phyloP scores from a whole-genome alignment of 345 rosid species.

The Acer saccharum region DNA sequence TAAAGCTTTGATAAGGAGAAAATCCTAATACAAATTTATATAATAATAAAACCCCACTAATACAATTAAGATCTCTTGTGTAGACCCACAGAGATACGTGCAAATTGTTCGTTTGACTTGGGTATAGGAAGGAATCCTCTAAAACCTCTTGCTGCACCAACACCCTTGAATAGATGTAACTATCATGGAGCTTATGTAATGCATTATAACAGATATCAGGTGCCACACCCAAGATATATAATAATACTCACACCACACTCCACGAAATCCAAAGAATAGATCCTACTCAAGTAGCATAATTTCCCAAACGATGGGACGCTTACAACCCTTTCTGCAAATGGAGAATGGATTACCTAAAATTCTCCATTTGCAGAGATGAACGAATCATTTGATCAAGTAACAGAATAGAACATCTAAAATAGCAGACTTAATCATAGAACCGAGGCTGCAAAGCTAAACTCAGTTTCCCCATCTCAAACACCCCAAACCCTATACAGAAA shows the following conservation, averaged over 20 bases:
- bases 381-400: background rate
- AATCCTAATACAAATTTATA: background rate
- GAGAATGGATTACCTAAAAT: background rate
- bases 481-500: background rate
- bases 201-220: background rate
- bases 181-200: background rate
- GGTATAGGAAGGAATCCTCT: background rate
- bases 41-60: background rate
- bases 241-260: background rate
- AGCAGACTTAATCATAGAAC: background rate
- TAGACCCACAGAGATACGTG: no score
- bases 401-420: background rate
- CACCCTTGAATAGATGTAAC: background rate
- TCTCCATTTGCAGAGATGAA: background rate
- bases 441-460: background rate
- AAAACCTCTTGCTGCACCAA: background rate
- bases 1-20: background rate
- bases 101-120: no score
- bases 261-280: background rate
- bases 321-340: background rate
- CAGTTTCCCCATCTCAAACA: background rate
- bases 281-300: constrained; percentile 1
- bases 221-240: background rate
- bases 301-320: background rate
- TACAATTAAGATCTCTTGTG: background rate